A percentile compares a stretch with the other conserved stretches of the same genome.
Evolutionary conservation across 129 eudicot species (phyloP).

Genomic region (Artemisia tridentata): DNA sequence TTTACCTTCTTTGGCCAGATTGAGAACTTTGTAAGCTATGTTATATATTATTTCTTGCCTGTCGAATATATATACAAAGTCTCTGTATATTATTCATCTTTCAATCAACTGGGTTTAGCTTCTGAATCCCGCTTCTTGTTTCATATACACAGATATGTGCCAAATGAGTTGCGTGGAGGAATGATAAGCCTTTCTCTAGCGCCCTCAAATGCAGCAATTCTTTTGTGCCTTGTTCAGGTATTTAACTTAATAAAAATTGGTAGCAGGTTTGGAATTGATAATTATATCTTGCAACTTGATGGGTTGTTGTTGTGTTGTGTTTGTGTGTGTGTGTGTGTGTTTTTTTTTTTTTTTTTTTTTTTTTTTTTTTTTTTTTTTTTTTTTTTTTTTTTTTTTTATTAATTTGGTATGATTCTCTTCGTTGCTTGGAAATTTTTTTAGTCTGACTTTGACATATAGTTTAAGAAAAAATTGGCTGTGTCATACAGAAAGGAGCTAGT

Average conservation of each 20-base stretch:
- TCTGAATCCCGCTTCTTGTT: slow-evolving; percentile 16
- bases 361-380: too few relatives aligned
- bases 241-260: neutral
- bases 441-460: neutral
- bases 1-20: slow-evolving; percentile 87
- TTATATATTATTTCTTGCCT: slow-evolving; percentile 4
- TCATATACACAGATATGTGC: slow-evolving; percentile 69
- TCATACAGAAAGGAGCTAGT: too few relatives aligned
- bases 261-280: neutral
- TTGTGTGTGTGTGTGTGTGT: too few relatives aligned
- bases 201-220: slow-evolving; percentile 66
- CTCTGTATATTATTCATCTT: neutral
- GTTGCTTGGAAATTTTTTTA: neutral
- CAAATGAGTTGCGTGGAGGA: slow-evolving; percentile 94
- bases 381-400: neutral
- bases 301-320: too few relatives aligned
- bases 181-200: slow-evolving; percentile 79
- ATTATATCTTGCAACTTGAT: neutral
- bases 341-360: too few relatives aligned
- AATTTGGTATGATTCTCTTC: neutral
- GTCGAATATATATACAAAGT: neutral
- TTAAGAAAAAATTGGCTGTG: neutral
- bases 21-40: slow-evolving; percentile 69
- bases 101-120: slow-evolving; percentile 6
- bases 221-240: slow-evolving; percentile 64